Evolutionary conservation across 202 grass and related monocot genomes (phyloP), one percentile per base, ranked within the genome.

Genomic region (Elaeis oleifera): DNA sequence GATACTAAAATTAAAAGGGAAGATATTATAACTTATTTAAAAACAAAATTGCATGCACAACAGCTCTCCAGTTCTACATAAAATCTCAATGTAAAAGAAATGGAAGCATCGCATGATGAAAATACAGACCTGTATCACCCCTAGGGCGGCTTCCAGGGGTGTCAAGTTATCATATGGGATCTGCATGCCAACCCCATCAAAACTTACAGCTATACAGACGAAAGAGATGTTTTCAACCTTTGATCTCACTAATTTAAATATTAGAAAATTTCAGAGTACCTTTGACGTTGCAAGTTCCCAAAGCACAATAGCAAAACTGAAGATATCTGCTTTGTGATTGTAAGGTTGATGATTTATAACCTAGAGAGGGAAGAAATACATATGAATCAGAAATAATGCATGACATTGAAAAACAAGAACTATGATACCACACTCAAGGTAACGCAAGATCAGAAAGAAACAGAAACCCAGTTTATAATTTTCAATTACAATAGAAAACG

Each of bases 221-320:
- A 28, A 63, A 64, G 22, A 2, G 16, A 68, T 53, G 39, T 50
- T 61, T 49, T 64, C 32, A 18, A 50, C 49, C 25, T 13, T 36
- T 60, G 13, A 50, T 25, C 50, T 16, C 7, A 11, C 7, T 36
- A 36, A 60, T 19, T 55, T 17, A 6, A 51, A 23, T 58, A 67
- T 67, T 11, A 22, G 16, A 19, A 24, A 50, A 52, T 8, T 25
- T n/a, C 20, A 50, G 21, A 63, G 1, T 79, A 88, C 89, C 84
- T 92, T 92, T 76, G 74, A 71, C 18, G 78, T 72, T 58, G 88
- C 44, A 5, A 92, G 65, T 64, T 92, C 89, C 89, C 89, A 92
- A 44, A 92, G 72, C 58, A 92, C 89, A 81, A 92, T 82, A 4
- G 84, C 89, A 53, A 92, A 92, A 74, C 89, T 92, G 71, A 92